These are phyloP conservation scores for Iris pallida DNA, from an alignment of 116 monocot genomes.

Conservation along the genomic window DNA sequence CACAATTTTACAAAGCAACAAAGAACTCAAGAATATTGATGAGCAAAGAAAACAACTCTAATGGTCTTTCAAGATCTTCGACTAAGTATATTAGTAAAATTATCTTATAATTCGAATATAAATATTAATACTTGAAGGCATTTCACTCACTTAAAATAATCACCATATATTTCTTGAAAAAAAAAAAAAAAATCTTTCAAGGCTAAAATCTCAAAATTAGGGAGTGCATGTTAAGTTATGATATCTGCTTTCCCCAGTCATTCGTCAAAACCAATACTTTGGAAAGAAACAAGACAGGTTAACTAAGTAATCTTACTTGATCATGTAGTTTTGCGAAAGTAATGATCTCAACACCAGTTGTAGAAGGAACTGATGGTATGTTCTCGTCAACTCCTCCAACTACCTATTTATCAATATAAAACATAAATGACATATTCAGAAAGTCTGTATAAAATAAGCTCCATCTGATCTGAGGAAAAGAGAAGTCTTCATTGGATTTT, in stretches of 20 bases:
- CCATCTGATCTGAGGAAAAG: background rate
- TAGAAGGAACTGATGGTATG: conserved; percentile 48
- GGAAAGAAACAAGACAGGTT: background rate
- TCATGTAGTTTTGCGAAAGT: conserved; percentile 57
- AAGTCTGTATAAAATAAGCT: background rate
- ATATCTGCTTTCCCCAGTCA: background rate
- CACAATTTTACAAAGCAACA: too few relatives aligned
- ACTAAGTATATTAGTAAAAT: too few relatives aligned
- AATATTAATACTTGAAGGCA: too few relatives aligned
- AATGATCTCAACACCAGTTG: conserved; percentile 48
- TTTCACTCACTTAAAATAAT: too few relatives aligned
- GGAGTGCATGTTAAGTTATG: background rate
- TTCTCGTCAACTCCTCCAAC: conserved; percentile 73
- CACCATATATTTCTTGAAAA: too few relatives aligned
- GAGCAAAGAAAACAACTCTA: too few relatives aligned
- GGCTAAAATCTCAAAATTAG: too few relatives aligned
- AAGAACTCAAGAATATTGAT: too few relatives aligned
- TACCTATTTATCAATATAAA: conserved; percentile 39
- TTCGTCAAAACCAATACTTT: background rate
- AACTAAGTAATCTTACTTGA: conserved; percentile 32
- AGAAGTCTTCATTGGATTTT: background rate
- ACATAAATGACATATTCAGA: background rate
- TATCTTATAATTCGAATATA: too few relatives aligned
- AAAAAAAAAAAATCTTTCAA: too few relatives aligned
- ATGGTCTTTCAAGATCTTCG: too few relatives aligned